Evolutionary conservation across 2,329 filamentous ascomycete species (phyloP).

Genomic region (Fusarium algeriense): DNA sequence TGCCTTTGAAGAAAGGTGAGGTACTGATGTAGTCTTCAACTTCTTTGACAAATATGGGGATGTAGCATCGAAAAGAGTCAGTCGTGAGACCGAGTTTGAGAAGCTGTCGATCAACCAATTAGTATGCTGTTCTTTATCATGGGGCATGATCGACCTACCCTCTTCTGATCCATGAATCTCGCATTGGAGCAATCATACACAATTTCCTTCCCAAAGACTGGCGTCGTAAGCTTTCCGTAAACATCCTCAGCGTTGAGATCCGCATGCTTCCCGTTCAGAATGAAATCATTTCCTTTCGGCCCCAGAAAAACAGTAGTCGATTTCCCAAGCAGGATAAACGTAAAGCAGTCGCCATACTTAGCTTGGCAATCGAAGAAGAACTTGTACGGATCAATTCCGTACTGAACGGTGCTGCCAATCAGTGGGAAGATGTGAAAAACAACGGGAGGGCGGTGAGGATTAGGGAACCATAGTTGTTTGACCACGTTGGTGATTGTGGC

Average conservation of each 20-base stretch:
- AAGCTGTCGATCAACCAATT: slow-evolving; percentile 61
- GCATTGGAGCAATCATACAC: slow-evolving; percentile 91
- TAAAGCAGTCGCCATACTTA: slow-evolving; percentile 92
- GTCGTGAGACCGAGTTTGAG: slow-evolving; percentile 83
- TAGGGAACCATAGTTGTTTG: slow-evolving; percentile 82
- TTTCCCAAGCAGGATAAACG: slow-evolving; percentile 86
- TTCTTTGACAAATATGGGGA: slow-evolving; percentile 81
- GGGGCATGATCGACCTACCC: slow-evolving; percentile 64
- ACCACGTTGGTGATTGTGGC: slow-evolving; percentile 82
- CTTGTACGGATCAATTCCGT: slow-evolving; percentile 90
- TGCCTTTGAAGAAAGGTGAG: slow-evolving; percentile 73
- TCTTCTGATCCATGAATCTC: slow-evolving; percentile 96
- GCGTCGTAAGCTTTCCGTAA: slow-evolving; percentile 79
- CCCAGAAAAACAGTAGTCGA: slow-evolving; percentile 88
- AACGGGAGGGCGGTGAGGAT: slow-evolving; percentile 81
- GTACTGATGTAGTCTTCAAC: slow-evolving; percentile 78
- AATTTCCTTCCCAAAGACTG: slow-evolving; percentile 83
- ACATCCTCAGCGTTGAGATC: slow-evolving; percentile 93
- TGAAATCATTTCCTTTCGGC: slow-evolving; percentile 87
- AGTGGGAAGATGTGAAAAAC: slow-evolving; percentile 86
- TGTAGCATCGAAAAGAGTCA: slow-evolving; percentile 78
- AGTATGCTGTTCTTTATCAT: accelerated
- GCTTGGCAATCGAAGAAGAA: slow-evolving; percentile 82
- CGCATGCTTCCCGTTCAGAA: slow-evolving; percentile 88
- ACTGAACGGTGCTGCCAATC: slow-evolving; percentile 89